Percentiles rank a stretch among this genome's conserved stretches.
Evolutionary conservation across 148 eudicot species (phyloP).

Genomic region (Polygonum maritimum): DNA sequence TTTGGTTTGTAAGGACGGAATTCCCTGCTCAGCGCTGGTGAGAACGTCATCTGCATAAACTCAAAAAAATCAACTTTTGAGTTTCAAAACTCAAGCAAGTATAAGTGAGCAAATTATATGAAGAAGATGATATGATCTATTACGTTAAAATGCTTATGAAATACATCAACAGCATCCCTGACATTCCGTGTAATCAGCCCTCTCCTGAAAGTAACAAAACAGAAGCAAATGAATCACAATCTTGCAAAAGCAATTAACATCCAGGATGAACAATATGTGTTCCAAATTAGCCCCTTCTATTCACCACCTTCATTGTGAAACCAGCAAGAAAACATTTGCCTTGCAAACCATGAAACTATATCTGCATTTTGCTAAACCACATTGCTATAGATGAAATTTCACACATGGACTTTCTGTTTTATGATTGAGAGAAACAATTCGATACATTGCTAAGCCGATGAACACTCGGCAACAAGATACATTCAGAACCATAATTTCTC

Average conservation of each 20-base stretch:
- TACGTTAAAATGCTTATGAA: slow-evolving; percentile 83
- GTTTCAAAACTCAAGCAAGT: neutral
- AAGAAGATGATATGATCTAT: neutral
- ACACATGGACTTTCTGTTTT: neutral
- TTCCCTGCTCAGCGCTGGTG: slow-evolving; percentile 91
- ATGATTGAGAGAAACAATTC: too few relatives aligned
- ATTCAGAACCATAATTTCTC: too few relatives aligned
- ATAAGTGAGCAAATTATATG: neutral
- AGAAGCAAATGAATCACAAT: neutral
- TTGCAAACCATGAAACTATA: neutral
- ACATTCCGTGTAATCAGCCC: slow-evolving; percentile 96
- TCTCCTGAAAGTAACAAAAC: slow-evolving; percentile 41
- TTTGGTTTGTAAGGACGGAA: slow-evolving; percentile 90
- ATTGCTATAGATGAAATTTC: neutral
- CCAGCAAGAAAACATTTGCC: neutral
- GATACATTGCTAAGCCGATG: too few relatives aligned
- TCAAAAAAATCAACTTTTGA: neutral
- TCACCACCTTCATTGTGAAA: neutral
- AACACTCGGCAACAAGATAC: too few relatives aligned
- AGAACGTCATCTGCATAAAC: slow-evolving; percentile 51
- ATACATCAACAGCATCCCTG: slow-evolving; percentile 75
- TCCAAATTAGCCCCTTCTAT: neutral
- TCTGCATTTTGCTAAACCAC: neutral
- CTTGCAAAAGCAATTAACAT: neutral
- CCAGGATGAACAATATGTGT: neutral